Conservation (phyloP, 108 stramenopile genomes). For the Pelagomonas calceolata region DNA sequence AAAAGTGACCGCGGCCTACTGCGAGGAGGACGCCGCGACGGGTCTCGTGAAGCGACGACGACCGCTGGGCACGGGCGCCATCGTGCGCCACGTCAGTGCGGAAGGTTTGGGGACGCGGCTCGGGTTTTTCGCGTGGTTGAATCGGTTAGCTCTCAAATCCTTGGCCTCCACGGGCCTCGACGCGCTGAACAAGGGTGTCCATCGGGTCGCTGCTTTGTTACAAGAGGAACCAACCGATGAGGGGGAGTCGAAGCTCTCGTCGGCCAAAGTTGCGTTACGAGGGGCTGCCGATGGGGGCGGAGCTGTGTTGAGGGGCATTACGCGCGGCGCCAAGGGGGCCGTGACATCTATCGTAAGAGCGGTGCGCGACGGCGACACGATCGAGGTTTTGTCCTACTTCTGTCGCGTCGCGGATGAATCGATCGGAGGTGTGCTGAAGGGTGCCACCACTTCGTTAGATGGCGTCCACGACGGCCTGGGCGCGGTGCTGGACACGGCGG, state of each 20-base stretch:
- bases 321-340: background rate
- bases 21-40: too few species aligned
- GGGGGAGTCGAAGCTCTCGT: too few species aligned
- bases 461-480: background rate
- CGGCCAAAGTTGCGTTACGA: too few species aligned
- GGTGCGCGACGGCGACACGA: background rate
- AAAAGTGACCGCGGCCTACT: too few species aligned
- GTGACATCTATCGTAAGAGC: background rate
- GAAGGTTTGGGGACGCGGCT: too few species aligned
- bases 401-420: background rate
- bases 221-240: too few species aligned
- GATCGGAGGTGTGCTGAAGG: background rate
- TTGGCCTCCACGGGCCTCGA: background rate
- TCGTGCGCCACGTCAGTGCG: too few species aligned
- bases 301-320: background rate
- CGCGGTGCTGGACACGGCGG: background rate
- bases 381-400: background rate
- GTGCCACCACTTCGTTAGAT: background rate
- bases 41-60: too few species aligned
- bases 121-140: too few species aligned
- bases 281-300: too few species aligned
- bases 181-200: background rate
- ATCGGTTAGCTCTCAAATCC: background rate
- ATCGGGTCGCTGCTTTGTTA: too few species aligned
- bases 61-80: too few species aligned